These are phyloP conservation scores for Periconia macrospinosa DNA, from an alignment of 2,329 filamentous ascomycete species.

Conservation along the genomic window DNA sequence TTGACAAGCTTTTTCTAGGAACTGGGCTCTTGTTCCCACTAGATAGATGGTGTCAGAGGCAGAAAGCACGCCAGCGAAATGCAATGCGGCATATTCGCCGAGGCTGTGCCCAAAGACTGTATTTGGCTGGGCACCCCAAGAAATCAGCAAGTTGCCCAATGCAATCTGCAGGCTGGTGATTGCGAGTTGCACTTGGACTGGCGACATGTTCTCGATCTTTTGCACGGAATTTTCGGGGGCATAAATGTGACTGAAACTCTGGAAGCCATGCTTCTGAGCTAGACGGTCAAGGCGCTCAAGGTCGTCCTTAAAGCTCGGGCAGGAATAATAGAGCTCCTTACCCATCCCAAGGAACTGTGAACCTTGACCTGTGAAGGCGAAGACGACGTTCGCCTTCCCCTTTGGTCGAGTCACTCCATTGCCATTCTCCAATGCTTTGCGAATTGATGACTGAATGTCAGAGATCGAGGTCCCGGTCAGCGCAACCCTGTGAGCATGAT, in stretches of 20 bases:
- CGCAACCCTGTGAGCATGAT: constrained; percentile 18
- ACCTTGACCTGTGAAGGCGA: constrained; percentile 43
- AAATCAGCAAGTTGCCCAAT: constrained; percentile 10
- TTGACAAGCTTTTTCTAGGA: constrained; percentile 30
- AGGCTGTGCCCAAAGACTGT: constrained; percentile 31
- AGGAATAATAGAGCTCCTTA: constrained; percentile 10
- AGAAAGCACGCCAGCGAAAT: constrained; percentile 38
- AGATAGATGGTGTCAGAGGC: constrained; percentile 37
- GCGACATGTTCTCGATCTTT: constrained; percentile 1
- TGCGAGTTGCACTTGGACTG: constrained; percentile 40
- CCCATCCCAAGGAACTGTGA: constrained; percentile 17
- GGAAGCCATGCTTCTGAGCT: constrained; percentile 30
- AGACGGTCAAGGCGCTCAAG: constrained; percentile 23
- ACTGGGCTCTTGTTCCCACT: constrained; percentile 37
- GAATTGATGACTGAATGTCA: constrained; percentile 2
- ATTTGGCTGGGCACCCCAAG: constrained; percentile 11
- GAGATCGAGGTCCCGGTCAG: no score
- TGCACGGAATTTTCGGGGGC: not conserved
- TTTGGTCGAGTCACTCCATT: not conserved
- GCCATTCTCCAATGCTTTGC: not conserved
- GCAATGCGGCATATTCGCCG: constrained; percentile 45
- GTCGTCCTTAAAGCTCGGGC: constrained; percentile 22
- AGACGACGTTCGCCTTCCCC: constrained; percentile 10
- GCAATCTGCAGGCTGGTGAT: constrained; percentile 45
- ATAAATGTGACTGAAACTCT: constrained; percentile 10